Conservation (phyloP, 2,329 filamentous ascomycete species). For the Aspergillus novoparasiticus region DNA sequence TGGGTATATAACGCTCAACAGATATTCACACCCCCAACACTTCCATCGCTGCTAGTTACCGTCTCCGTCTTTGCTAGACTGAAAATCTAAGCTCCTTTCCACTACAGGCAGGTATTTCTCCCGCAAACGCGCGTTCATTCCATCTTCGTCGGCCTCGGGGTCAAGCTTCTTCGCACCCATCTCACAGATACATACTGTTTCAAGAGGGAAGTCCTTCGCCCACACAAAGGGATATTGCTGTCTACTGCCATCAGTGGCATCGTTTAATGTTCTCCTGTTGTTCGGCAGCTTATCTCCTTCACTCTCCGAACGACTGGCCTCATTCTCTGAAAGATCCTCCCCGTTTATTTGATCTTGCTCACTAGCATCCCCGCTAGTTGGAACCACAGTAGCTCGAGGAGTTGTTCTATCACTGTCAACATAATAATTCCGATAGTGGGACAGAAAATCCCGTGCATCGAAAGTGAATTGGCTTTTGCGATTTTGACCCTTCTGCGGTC, state of each 20-base stretch:
- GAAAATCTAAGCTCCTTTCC: conserved; percentile 33
- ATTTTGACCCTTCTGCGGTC: conserved; percentile 12
- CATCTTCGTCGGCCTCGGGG: conserved; percentile 38
- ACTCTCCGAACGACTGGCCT: background rate
- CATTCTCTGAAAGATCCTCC: background rate
- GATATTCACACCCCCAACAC: background rate
- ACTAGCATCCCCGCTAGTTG: background rate
- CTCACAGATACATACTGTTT: conserved; percentile 74
- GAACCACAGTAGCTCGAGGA: conserved; percentile 15
- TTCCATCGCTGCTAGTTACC: background rate
- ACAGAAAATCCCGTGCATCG: conserved; percentile 38
- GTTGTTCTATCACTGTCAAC: conserved; percentile 27
- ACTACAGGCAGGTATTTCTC: conserved; percentile 57
- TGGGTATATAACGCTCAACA: background rate
- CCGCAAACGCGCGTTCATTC: conserved; percentile 50
- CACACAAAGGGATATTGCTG: conserved; percentile 59
- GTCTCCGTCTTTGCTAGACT: background rate
- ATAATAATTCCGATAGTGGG: conserved; percentile 39
- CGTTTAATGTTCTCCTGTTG: background rate
- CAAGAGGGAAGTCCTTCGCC: conserved; percentile 68
- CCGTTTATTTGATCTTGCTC: background rate
- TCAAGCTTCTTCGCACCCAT: conserved; percentile 79
- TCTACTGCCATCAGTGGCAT: background rate
- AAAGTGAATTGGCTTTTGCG: conserved; percentile 49
- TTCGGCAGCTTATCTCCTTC: background rate